These are phyloP conservation scores for Xylaria nigripes DNA, from an alignment of 495 filamentous ascomycete species.

Conservation along the genomic window DNA sequence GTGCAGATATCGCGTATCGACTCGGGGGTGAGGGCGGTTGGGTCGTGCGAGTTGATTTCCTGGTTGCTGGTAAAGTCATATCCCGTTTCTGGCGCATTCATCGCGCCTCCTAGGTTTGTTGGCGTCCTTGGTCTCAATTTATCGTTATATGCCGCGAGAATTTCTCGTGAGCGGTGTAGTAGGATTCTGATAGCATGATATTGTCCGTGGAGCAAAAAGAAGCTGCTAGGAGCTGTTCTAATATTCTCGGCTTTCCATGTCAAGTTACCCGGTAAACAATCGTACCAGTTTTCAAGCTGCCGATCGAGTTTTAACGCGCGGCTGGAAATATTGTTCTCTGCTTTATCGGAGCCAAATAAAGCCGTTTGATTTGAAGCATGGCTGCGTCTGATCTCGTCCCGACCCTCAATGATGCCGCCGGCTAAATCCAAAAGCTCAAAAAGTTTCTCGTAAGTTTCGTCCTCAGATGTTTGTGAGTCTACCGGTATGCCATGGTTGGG, in stretches of 20 bases:
- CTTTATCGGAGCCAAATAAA: slow-evolving; percentile 20
- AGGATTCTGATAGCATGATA: slow-evolving; percentile 44
- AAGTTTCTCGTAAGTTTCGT: slow-evolving; percentile 38
- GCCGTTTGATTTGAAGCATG: slow-evolving; percentile 19
- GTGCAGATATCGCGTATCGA: slow-evolving; percentile 43
- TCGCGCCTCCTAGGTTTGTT: neutral
- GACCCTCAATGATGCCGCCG: slow-evolving; percentile 37
- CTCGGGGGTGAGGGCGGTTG: slow-evolving; percentile 23
- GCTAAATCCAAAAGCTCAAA: slow-evolving; percentile 47
- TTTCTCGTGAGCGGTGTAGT: slow-evolving; percentile 42
- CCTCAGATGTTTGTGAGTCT: slow-evolving; percentile 12
- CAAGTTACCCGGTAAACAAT: slow-evolving; percentile 37
- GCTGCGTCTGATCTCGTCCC: slow-evolving; percentile 17
- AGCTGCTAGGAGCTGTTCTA: slow-evolving; percentile 40
- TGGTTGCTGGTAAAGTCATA: neutral
- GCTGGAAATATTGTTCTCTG: slow-evolving; percentile 35
- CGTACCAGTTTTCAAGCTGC: slow-evolving; percentile 45
- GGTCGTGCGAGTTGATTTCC: neutral
- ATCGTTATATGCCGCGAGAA: slow-evolving; percentile 30
- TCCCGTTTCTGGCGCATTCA: neutral
- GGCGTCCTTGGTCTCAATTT: slow-evolving; percentile 11
- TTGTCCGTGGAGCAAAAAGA: slow-evolving; percentile 47
- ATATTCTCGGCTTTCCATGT: slow-evolving; percentile 43
- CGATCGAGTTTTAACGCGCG: slow-evolving; percentile 40
- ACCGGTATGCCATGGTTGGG: neutral